phyloP scores from a whole-genome alignment of 1,284 basidiomycete species.

The Cutaneotrichosporon sp. region DNA sequence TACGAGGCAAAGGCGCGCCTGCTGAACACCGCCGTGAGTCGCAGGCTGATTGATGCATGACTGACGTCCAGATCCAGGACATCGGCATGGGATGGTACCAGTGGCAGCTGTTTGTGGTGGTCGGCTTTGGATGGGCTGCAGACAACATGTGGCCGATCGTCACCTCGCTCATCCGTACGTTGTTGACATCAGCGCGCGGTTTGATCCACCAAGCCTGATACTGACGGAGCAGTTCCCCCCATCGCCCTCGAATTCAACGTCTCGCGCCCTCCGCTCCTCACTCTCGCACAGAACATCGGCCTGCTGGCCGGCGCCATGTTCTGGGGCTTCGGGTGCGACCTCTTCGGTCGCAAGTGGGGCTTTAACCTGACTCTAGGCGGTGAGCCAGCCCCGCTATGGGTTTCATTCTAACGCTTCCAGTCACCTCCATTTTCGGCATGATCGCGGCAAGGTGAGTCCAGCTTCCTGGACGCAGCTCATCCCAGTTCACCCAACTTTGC shows the following conservation, averaged over 20 bases:
- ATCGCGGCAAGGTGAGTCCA: conserved; percentile 54
- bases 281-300: conserved; percentile 36
- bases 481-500: conserved; percentile 53
- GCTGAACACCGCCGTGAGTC: conserved; percentile 34
- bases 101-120: conserved; percentile 50
- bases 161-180: conserved; percentile 19
- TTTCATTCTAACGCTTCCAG: conserved; percentile 5
- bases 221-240: conserved; percentile 49
- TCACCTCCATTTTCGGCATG: conserved; percentile 59
- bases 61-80: conserved; percentile 27
- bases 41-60: neutral
- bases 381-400: neutral
- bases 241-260: conserved; percentile 53
- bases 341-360: conserved; percentile 55
- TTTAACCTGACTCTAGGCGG: conserved; percentile 60
- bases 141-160: conserved; percentile 49
- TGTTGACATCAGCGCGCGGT: no score
- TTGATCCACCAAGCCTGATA: neutral
- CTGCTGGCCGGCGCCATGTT: conserved; percentile 39
- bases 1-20: conserved; percentile 40
- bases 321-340: conserved; percentile 53
- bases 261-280: conserved; percentile 22
- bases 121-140: conserved; percentile 48
- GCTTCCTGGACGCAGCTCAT: neutral
- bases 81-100: conserved; percentile 65